These are phyloP conservation scores for Solanum chilense DNA, from an alignment of 257 asterid species.

Conservation along the genomic window DNA sequence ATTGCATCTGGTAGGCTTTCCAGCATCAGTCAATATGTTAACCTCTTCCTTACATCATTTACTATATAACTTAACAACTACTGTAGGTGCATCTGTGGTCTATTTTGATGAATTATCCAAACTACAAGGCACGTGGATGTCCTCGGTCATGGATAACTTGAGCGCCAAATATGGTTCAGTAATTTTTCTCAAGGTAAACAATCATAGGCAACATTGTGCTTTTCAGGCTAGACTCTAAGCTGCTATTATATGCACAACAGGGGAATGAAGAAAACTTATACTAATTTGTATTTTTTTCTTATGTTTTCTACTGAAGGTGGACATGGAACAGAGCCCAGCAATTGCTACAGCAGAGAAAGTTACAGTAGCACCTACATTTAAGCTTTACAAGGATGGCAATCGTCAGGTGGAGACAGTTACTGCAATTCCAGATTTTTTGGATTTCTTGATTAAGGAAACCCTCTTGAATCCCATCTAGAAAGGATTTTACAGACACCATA, in stretches of 20 bases:
- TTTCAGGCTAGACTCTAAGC: neutral
- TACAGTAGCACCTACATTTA: slow-evolving; percentile 41
- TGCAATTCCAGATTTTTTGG: slow-evolving; percentile 47
- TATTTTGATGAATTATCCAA: slow-evolving; percentile 43
- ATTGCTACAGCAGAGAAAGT: slow-evolving; percentile 44
- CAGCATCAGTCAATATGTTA: slow-evolving; percentile 21
- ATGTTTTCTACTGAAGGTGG: slow-evolving; percentile 30
- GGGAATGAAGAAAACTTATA: neutral
- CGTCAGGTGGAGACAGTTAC: slow-evolving; percentile 42
- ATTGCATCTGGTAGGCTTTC: slow-evolving; percentile 51
- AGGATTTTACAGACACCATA: neutral
- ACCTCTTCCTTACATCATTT: neutral
- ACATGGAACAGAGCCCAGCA: slow-evolving; percentile 34
- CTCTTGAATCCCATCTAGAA: neutral
- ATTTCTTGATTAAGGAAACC: slow-evolving; percentile 23
- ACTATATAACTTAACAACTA: slow-evolving; percentile 3
- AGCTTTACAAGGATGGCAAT: slow-evolving; percentile 40
- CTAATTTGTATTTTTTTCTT: neutral
- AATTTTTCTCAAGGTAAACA: slow-evolving; percentile 69
- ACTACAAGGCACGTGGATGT: slow-evolving; percentile 49
- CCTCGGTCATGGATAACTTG: slow-evolving; percentile 52
- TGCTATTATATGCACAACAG: neutral
- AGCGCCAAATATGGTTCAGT: slow-evolving; percentile 59
- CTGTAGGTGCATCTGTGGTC: slow-evolving; percentile 70
- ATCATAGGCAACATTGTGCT: neutral